These are phyloP conservation scores for Sporothrix phasma DNA, from an alignment of 2,329 filamentous ascomycete species.

Conservation along the genomic window DNA sequence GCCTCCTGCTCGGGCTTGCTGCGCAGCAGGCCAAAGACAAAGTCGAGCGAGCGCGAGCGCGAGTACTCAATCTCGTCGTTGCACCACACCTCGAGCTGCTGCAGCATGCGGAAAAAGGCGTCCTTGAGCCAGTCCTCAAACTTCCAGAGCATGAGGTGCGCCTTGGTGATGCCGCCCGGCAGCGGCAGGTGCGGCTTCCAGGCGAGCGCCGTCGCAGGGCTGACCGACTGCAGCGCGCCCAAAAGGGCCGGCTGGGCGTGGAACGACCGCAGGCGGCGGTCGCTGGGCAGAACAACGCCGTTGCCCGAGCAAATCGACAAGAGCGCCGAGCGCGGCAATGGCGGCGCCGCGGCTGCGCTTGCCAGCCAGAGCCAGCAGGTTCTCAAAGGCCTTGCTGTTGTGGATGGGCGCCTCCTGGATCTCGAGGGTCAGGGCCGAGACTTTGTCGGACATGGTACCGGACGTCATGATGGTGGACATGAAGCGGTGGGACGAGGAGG, in stretches of 20 bases:
- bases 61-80: constrained; percentile 94
- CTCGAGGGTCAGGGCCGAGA: constrained; percentile 86
- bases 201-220: constrained; percentile 16
- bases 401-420: constrained; percentile 95
- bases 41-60: constrained; percentile 75
- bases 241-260: constrained; percentile 67
- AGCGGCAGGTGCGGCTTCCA: constrained; percentile 65
- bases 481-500: constrained; percentile 88
- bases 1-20: constrained; percentile 97
- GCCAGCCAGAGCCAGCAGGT: constrained; percentile 67
- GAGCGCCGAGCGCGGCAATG: constrained; percentile 78
- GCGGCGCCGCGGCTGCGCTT: constrained; percentile 92
- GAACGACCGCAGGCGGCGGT: constrained; percentile 74
- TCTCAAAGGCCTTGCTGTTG: constrained; percentile 82
- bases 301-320: constrained; percentile 92
- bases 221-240: constrained; percentile 48
- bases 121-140: constrained; percentile 95
- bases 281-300: constrained; percentile 70
- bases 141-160: constrained; percentile 76
- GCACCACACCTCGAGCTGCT: constrained; percentile 85
- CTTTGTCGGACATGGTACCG: constrained; percentile 91
- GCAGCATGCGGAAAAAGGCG: constrained; percentile 85
- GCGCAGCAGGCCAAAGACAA: constrained; percentile 82
- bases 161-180: constrained; percentile 62
- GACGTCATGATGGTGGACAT: constrained; percentile 94